Percentiles rank a stretch among this genome's conserved stretches.
These are phyloP conservation scores for Penicillium nucicola DNA, from an alignment of 495 filamentous ascomycete species.

Conservation along the genomic window DNA sequence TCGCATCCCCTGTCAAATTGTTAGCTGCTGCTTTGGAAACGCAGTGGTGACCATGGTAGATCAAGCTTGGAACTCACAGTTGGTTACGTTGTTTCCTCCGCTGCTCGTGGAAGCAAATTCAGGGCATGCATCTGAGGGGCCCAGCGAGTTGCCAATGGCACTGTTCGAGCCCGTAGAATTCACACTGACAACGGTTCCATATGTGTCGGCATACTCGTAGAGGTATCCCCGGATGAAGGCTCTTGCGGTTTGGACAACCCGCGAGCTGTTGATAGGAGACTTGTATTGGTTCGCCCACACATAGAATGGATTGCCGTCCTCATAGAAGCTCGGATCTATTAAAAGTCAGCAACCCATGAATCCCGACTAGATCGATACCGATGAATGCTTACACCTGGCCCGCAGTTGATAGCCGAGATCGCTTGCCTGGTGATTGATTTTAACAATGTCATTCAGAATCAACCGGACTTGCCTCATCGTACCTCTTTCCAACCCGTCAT, in stretches of 20 bases:
- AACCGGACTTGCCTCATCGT: conserved; percentile 16
- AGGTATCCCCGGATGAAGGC: conserved; percentile 55
- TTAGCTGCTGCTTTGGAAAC: background rate
- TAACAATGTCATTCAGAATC: conserved; percentile 7
- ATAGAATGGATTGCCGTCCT: conserved; percentile 49
- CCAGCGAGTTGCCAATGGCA: conserved; percentile 51
- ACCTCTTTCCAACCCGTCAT: conserved; percentile 55
- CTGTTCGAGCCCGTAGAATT: conserved; percentile 40
- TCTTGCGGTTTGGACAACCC: conserved; percentile 40
- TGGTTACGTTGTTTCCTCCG: conserved; percentile 35
- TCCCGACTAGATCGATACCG: background rate
- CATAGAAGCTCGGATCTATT: conserved; percentile 53
- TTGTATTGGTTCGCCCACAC: conserved; percentile 59
- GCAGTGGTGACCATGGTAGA: background rate
- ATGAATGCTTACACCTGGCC: conserved; percentile 14
- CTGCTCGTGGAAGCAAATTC: conserved; percentile 39
- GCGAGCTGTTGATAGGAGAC: conserved; percentile 37
- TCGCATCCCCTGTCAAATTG: conserved; percentile 31
- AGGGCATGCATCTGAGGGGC: conserved; percentile 54
- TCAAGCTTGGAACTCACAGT: conserved; percentile 15
- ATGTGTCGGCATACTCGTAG: conserved; percentile 40
- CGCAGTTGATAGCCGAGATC: conserved; percentile 20
- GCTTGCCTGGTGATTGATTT: conserved; percentile 1
- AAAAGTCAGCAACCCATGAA: background rate
- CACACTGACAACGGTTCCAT: conserved; percentile 49